These are phyloP conservation scores for Cutaneotrichosporon dermatis DNA, from an alignment of 1,284 basidiomycete genomes.

Conservation along the genomic window DNA sequence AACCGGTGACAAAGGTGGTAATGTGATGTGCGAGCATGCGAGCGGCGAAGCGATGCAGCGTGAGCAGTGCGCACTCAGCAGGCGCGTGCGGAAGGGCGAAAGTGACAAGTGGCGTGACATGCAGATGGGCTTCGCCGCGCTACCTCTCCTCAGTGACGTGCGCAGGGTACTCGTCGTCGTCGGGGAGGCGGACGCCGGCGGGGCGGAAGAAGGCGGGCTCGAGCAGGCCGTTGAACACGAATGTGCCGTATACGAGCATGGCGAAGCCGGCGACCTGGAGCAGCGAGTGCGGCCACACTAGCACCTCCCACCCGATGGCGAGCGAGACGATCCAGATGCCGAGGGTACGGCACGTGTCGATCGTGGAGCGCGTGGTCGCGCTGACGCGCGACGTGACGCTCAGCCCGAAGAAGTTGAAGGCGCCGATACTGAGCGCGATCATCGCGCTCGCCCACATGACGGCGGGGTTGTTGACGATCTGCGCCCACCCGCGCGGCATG, in stretches of 20 bases:
- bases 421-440: constrained; percentile 76
- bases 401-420: constrained; percentile 94
- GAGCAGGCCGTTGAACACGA: constrained; percentile 67
- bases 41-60: not conserved
- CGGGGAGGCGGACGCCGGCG: constrained; percentile 32
- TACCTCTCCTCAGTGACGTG: not conserved
- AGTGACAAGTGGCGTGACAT: too few relatives aligned
- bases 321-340: constrained; percentile 74
- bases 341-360: constrained; percentile 93
- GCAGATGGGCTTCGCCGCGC: too few relatives aligned
- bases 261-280: constrained; percentile 86
- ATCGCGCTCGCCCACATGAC: constrained; percentile 74
- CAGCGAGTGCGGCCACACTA: constrained; percentile 75
- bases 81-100: not conserved
- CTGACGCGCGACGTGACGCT: constrained; percentile 86
- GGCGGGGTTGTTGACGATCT: constrained; percentile 73
- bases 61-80: not conserved
- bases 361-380: constrained; percentile 81
- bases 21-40: too few relatives aligned
- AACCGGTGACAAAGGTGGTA: too few relatives aligned
- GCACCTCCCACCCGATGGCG: constrained; percentile 83
- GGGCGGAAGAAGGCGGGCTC: constrained; percentile 57
- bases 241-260: constrained; percentile 65
- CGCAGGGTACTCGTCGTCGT: constrained; percentile 14
- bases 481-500: constrained; percentile 79